Conservation (phyloP, 345 rosid species). For the Camelina neglecta region DNA sequence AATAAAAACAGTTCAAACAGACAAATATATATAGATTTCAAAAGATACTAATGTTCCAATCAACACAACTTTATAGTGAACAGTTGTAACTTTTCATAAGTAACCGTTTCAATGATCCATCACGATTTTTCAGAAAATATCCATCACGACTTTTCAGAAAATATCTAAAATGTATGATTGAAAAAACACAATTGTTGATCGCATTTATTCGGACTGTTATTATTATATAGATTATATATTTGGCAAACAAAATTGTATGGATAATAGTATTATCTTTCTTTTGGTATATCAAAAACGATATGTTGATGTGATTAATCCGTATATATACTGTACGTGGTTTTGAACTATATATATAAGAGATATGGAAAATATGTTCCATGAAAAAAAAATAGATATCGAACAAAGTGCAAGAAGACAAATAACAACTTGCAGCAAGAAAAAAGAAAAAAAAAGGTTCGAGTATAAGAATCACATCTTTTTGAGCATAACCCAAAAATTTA, state of each 20-base stretch:
- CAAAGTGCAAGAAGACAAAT: constrained; percentile 35
- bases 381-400: constrained; percentile 23
- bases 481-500: constrained; percentile 4
- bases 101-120: no score
- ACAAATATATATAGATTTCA: no score
- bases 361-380: background rate
- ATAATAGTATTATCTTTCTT: no score
- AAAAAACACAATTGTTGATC: no score
- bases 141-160: no score
- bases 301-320: background rate
- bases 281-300: background rate
- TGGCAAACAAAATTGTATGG: background rate
- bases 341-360: background rate
- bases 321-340: background rate
- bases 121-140: no score
- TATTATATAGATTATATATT: background rate
- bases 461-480: constrained; percentile 39
- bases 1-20: no score
- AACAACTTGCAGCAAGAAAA: constrained; percentile 12
- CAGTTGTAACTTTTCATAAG: no score
- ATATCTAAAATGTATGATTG: no score
- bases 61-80: no score
- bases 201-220: no score
- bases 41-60: no score
- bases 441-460: background rate